These are phyloP conservation scores for Gardenia jasminoides DNA, from an alignment of 257 asterid species.

Conservation along the genomic window DNA sequence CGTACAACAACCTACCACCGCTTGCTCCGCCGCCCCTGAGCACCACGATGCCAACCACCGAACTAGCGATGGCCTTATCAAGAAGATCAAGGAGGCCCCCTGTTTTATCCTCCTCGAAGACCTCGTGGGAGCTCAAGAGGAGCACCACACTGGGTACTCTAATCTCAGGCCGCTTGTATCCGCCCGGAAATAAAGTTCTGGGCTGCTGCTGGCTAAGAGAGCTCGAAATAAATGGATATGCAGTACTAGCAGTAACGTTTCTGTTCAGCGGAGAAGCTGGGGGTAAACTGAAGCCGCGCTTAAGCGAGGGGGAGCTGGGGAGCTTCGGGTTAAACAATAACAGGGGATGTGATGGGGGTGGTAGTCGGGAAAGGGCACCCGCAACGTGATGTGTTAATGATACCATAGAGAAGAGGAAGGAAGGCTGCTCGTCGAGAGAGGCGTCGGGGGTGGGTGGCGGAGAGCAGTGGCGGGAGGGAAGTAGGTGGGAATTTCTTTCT, in stretches of 20 bases:
- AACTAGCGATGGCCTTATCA: constrained; percentile 58
- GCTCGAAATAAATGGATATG: neutral
- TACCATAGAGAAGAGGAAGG: neutral
- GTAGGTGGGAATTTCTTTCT: too few relatives aligned
- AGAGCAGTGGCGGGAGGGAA: too few relatives aligned
- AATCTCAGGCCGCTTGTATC: neutral
- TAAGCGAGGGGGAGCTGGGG: neutral
- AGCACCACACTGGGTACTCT: neutral
- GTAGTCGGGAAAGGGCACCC: neutral
- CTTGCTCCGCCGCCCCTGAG: constrained; percentile 66
- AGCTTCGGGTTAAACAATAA: neutral
- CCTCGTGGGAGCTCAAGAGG: neutral
- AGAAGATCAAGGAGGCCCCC: constrained; percentile 42
- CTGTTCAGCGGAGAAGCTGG: neutral
- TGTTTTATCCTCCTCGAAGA: constrained; percentile 31
- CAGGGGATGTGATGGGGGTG: neutral
- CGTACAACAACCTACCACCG: constrained; percentile 68
- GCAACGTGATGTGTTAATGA: too few relatives aligned
- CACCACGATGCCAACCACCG: constrained; percentile 76
- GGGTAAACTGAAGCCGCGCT: neutral
- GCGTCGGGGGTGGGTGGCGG: neutral
- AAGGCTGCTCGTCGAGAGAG: neutral
- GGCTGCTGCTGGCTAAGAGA: neutral
- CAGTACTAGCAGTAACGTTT: too few relatives aligned
- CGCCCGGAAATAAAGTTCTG: neutral